Percentiles rank a stretch among this genome's conserved stretches.
Evolutionary conservation across 2,329 filamentous ascomycete species (phyloP).

Genomic region (Aspergillus sp.): DNA sequence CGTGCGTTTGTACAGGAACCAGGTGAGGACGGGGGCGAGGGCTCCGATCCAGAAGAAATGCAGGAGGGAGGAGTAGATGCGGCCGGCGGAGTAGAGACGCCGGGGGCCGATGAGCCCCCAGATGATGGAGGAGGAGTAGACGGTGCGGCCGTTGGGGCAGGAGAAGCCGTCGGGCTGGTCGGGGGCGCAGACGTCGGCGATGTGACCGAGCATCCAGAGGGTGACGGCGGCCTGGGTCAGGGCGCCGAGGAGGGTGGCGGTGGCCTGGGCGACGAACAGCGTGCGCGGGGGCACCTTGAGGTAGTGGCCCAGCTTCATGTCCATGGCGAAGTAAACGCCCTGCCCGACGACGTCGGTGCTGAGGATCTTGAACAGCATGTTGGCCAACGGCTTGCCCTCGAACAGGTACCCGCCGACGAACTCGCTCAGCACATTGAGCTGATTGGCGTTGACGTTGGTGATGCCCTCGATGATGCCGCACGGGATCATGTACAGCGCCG

Average conservation of each 20-base stretch:
- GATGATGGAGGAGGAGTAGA: constrained; percentile 49
- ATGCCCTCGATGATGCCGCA: constrained; percentile 46
- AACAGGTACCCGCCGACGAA: constrained; percentile 48
- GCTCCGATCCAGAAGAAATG: constrained; percentile 54
- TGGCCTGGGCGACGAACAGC: constrained; percentile 49
- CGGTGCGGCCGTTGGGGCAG: constrained; percentile 51
- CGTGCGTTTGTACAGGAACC: constrained; percentile 25
- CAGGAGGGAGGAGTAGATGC: constrained; percentile 48
- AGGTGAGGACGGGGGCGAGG: constrained; percentile 24
- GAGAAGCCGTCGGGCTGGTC: constrained; percentile 48
- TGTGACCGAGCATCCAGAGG: constrained; percentile 40
- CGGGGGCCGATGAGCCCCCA: constrained; percentile 55
- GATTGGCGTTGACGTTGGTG: constrained; percentile 46
- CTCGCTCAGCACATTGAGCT: constrained; percentile 44
- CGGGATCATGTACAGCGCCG: constrained; percentile 44
- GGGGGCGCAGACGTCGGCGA: constrained; percentile 42
- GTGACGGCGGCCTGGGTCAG: constrained; percentile 43
- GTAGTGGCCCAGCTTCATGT: constrained; percentile 54
- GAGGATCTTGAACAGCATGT: constrained; percentile 53
- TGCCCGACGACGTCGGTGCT: constrained; percentile 51
- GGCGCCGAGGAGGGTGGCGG: constrained; percentile 49
- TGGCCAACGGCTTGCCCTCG: constrained; percentile 44
- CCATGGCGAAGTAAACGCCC: constrained; percentile 46
- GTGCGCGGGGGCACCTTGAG: constrained; percentile 50
- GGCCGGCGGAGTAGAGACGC: constrained; percentile 48